Evolutionary conservation across 441 rosid genomes (phyloP), one percentile per base, ranked within the genome.

Genomic region (Populus hybrid): DNA sequence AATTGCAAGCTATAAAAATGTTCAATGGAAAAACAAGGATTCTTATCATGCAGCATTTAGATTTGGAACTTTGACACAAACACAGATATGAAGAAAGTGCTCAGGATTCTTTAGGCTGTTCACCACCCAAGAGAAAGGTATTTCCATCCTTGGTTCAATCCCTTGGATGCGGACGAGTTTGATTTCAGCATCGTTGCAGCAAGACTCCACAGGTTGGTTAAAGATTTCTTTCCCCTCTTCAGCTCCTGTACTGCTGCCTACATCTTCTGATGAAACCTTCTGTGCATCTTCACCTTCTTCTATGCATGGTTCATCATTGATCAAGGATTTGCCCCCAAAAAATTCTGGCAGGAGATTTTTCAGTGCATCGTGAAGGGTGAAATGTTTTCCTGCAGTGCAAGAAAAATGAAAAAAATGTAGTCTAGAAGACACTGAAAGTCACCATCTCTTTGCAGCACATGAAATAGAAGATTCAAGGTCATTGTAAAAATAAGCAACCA

Each of bases 301-400:
- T 74, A 74, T 42, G 28, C 76, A 78, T 75, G 75, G 38, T 73
- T 84, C 85, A 34, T 69, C 83, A 14, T 71, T 24, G 7, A 59
- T 72, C 73, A 23, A 53, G 32, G 80, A 71, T 59, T 72, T 79
- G 28, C 78, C 80, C 12, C 75, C 72, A 69, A 80, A 83, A 79
- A 78, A 80, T 82, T 86, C 90, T 0, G 98, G 97, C 76, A 94
- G 83, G 67, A 94, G 88, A 74, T 67, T 74, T 86, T 82, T 85
- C 36, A 96, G 77, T 4, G 97, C 98, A 76, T 94, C 95, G 0
- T 66, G 75, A 64, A 96, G 79, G 32, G 91, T 89, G 78, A 94
- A 88, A 81, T 77, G 90, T 84, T 89, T 94, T 80, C 91, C 99
- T 91, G 91, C 84, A 74, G 71, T 68, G 32, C 71, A 74, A 46